Evolutionary conservation across 768 basidiomycete species (phyloP), one percentile per base, ranked within the genome.

Genomic region (Suillus plorans): DNA sequence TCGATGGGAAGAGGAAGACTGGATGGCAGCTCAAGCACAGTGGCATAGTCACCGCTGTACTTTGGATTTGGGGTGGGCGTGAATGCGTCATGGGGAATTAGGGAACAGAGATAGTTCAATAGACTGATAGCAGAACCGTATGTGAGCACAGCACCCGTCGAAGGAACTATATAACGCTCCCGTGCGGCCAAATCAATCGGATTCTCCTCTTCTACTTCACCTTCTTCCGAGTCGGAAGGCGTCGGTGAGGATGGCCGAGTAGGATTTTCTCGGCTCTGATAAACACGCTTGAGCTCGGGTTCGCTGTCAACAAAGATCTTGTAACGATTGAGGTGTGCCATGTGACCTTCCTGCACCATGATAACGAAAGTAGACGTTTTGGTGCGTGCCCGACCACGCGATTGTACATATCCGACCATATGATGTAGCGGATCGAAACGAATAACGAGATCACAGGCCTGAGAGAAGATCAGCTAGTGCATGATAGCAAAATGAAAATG

Each of bases 371-470:
- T 89, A 1, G 94, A 94, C 0, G 84, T 80, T 63, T 85, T 85
- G 65, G 88, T 89, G 55, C 95, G 82, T 0, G 95, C 94, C 14
- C 95, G 84, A 45, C 95, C 95, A 34, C 95, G 87, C 22, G 92
- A 94, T 74, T 97, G 95, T 49, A 96, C 85, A 69, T 96, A 96
- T 58, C 89, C 90, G 22, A 90, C 88, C 85, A 95, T 88, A 66
- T 94, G 92, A 47, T 89, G 85, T 9, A 95, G 79, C 7, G 85
- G 80, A 71, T 97, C 94, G 69, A 94, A 95, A 6, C 94, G 91
- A 68, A 96, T 82, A 53, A 95, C 91, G 9, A 95, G 80, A 71
- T 94, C 91, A 74, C 94, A 95, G 13, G 89, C 89, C 90, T 92
- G 45, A n/a, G 31, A 62, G n/a, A 34, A 42, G 36, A 58, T 22